A percentile compares a stretch with the other conserved stretches of the same genome.
phyloP scores from a whole-genome alignment of 2,329 filamentous ascomycete species.

The Didymella segeticola region DNA sequence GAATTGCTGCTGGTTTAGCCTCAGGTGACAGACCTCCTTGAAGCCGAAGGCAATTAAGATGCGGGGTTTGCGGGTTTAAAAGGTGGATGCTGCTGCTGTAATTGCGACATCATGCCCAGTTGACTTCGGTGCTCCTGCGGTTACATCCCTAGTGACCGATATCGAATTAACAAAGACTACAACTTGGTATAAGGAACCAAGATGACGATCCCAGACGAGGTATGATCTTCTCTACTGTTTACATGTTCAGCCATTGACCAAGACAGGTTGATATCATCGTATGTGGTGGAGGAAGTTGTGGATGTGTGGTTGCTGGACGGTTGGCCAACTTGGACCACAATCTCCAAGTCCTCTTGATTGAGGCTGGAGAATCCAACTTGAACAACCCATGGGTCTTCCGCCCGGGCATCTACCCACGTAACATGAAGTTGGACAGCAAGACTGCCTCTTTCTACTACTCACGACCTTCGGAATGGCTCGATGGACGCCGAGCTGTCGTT shows the following conservation, averaged over 20 bases:
- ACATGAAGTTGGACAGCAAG: constrained; percentile 82
- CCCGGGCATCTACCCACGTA: constrained; percentile 77
- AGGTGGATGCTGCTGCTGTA: constrained; percentile 24
- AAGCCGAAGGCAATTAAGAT: constrained; percentile 30
- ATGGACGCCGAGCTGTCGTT: constrained; percentile 74
- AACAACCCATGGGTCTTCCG: constrained; percentile 81
- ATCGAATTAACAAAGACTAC: neutral
- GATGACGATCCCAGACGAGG: constrained; percentile 74
- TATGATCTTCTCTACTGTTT: constrained; percentile 4
- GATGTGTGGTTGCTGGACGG: constrained; percentile 59
- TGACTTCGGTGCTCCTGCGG: constrained; percentile 40
- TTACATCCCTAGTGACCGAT: constrained; percentile 15
- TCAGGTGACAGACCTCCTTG: constrained; percentile 33
- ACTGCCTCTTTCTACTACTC: constrained; percentile 84
- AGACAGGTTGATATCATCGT: constrained; percentile 75
- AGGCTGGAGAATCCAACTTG: constrained; percentile 74
- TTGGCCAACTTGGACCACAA: constrained; percentile 79
- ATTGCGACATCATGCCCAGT: constrained; percentile 31
- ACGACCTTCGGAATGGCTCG: constrained; percentile 73
- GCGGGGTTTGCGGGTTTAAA: constrained; percentile 45
- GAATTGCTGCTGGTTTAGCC: constrained; percentile 21
- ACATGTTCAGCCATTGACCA: constrained; percentile 9
- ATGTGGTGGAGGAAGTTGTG: constrained; percentile 74
- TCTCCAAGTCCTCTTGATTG: constrained; percentile 73
- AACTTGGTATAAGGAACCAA: constrained; percentile 19